Percentiles rank a stretch among this genome's conserved stretches.
phyloP scores from a whole-genome alignment of 2,329 filamentous ascomycete genomes.

The Diaporthe amygdali region DNA sequence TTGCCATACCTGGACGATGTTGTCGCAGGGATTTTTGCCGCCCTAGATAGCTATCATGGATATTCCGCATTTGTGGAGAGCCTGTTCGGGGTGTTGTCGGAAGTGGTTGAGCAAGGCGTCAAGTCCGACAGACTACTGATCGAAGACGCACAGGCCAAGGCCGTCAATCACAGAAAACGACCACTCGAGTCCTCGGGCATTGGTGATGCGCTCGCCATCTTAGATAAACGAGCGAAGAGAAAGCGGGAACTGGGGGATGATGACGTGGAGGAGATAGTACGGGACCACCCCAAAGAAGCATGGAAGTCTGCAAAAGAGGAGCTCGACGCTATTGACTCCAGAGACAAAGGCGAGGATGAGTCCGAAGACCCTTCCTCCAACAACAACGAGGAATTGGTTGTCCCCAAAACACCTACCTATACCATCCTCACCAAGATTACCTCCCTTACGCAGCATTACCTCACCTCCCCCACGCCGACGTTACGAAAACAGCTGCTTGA shows the following conservation, averaged over 20 bases:
- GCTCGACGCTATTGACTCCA: conserved; percentile 32
- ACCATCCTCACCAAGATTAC: conserved; percentile 82
- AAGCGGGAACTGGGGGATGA: conserved; percentile 36
- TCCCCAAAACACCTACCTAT: conserved; percentile 76
- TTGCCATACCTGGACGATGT: conserved; percentile 92
- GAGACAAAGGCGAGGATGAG: conserved; percentile 37
- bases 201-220: conserved; percentile 56
- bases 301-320: conserved; percentile 40
- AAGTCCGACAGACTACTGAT: conserved; percentile 59
- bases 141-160: conserved; percentile 42
- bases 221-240: conserved; percentile 67
- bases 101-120: conserved; percentile 82
- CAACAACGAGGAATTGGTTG: conserved; percentile 43
- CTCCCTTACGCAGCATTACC: conserved; percentile 84
- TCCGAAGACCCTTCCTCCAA: conserved; percentile 39
- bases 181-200: conserved; percentile 41
- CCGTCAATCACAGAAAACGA: conserved; percentile 49
- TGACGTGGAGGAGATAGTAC: conserved; percentile 37
- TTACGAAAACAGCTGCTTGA: conserved; percentile 80
- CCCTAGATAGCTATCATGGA: conserved; percentile 93
- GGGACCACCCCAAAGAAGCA: conserved; percentile 40
- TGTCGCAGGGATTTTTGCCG: conserved; percentile 87
- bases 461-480: conserved; percentile 82
- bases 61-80: conserved; percentile 86
- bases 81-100: conserved; percentile 81